Percentiles rank a stretch among this genome's conserved stretches.
These are phyloP conservation scores for Solanum sejunctum DNA, from an alignment of 257 asterid species.

Conservation along the genomic window DNA sequence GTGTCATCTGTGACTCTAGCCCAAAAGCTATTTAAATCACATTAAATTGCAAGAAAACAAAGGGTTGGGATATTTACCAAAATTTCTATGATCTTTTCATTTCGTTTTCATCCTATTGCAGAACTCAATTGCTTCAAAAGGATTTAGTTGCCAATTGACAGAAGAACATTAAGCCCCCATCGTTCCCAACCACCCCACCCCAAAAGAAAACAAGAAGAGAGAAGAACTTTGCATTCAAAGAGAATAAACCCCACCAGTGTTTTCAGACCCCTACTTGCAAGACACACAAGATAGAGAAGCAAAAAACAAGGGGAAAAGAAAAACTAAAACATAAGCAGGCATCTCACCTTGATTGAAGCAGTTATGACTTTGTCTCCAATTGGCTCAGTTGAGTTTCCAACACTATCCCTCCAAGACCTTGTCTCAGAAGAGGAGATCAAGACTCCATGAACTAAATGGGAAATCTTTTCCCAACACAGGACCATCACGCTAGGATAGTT, in stretches of 20 bases:
- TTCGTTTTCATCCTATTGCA: neutral
- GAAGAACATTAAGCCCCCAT: neutral
- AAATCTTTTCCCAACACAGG: conserved; percentile 64
- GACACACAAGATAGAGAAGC: neutral
- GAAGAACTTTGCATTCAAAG: neutral
- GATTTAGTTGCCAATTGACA: neutral
- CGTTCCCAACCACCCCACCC: neutral
- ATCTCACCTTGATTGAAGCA: conserved; percentile 71
- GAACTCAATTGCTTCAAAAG: neutral
- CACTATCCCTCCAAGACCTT: conserved; percentile 48
- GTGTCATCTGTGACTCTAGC: neutral
- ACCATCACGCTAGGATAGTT: conserved; percentile 66
- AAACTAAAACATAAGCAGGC: neutral
- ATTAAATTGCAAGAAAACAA: neutral
- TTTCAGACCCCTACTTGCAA: neutral
- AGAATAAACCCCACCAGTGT: neutral
- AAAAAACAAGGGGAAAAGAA: neutral
- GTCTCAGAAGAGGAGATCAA: conserved; percentile 38
- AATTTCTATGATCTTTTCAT: neutral
- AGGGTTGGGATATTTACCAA: neutral
- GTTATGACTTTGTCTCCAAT: conserved; percentile 63
- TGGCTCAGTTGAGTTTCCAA: conserved; percentile 31
- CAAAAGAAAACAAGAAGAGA: neutral
- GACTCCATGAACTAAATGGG: conserved; percentile 35
- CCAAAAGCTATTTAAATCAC: neutral